Percentiles rank a stretch among this genome's conserved stretches.
phyloP scores from a whole-genome alignment of 106 monocot species.

The Apostasia ramifera region DNA sequence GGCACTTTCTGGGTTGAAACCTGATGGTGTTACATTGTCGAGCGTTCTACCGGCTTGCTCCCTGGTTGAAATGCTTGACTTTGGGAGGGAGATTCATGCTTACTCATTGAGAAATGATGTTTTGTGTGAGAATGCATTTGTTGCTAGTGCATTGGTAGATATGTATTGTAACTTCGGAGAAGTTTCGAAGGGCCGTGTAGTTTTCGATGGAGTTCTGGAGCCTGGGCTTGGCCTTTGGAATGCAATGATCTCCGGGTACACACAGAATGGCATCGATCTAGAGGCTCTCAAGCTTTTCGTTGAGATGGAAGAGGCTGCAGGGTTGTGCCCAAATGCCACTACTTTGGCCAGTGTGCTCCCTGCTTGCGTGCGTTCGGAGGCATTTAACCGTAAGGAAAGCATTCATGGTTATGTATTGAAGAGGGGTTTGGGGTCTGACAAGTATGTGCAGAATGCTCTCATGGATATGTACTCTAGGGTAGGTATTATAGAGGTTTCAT shows the following conservation, averaged over 20 bases:
- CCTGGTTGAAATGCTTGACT: constrained; percentile 35
- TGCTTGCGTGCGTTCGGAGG: constrained; percentile 52
- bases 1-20: constrained; percentile 29
- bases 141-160: constrained; percentile 82
- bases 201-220: constrained; percentile 43
- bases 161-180: constrained; percentile 75
- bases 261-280: constrained; percentile 50
- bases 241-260: constrained; percentile 86
- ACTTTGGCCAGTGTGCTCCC: constrained; percentile 80
- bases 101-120: constrained; percentile 44
- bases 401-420: constrained; percentile 84
- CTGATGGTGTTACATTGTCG: constrained; percentile 65
- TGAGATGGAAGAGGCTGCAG: constrained; percentile 52
- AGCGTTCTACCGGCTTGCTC: constrained; percentile 74
- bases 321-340: constrained; percentile 65
- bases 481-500: constrained; percentile 48
- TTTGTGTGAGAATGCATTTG: constrained; percentile 64
- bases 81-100: constrained; percentile 75
- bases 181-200: constrained; percentile 34
- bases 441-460: constrained; percentile 84
- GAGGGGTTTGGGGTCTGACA: constrained; percentile 51
- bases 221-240: constrained; percentile 78
- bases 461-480: constrained; percentile 90
- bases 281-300: constrained; percentile 64
- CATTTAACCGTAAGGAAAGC: constrained; percentile 54